Percentiles rank a stretch among this genome's conserved stretches.
Conservation (phyloP, 345 rosid species). For the Acer campestre region DNA sequence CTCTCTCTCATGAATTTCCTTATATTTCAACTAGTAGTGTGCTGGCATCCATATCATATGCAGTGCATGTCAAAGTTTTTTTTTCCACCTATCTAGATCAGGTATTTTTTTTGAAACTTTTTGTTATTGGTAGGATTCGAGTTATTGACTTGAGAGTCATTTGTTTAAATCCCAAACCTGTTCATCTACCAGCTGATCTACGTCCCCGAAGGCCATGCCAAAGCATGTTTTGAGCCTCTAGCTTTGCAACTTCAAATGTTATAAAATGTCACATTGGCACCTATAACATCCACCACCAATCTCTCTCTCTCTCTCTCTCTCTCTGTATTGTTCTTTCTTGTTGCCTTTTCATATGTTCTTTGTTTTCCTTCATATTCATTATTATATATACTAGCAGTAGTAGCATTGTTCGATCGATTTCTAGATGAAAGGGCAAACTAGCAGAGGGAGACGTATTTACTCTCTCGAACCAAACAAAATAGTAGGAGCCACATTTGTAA, state of each 20-base stretch:
- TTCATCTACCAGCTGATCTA: too few species aligned
- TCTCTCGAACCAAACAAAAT: slow-evolving; percentile 30
- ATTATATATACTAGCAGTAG: background rate
- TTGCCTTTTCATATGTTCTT: background rate
- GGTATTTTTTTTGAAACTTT: too few species aligned
- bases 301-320: background rate
- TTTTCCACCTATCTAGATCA: background rate
- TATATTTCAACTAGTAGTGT: background rate
- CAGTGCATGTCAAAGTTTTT: background rate
- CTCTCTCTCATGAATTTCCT: background rate
- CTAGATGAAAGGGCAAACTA: slow-evolving; percentile 32
- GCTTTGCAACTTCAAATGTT: background rate
- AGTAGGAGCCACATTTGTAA: slow-evolving; percentile 20
- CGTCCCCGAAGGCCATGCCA: background rate
- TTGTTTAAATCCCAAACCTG: too few species aligned
- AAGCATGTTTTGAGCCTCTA: background rate
- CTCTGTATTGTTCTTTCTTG: background rate
- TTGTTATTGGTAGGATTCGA: too few species aligned
- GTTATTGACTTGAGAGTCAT: too few species aligned
- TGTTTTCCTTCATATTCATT: background rate
- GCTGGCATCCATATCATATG: slow-evolving; percentile 1
- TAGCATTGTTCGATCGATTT: slow-evolving; percentile 14
- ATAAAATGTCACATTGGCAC: slow-evolving; percentile 1
- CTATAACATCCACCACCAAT: slow-evolving; percentile 4
- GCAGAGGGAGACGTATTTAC: slow-evolving; percentile 33